A percentile compares a stretch with the other conserved stretches of the same genome.
phyloP scores from a whole-genome alignment of 495 filamentous ascomycete species.

The Tirmania nivea region DNA sequence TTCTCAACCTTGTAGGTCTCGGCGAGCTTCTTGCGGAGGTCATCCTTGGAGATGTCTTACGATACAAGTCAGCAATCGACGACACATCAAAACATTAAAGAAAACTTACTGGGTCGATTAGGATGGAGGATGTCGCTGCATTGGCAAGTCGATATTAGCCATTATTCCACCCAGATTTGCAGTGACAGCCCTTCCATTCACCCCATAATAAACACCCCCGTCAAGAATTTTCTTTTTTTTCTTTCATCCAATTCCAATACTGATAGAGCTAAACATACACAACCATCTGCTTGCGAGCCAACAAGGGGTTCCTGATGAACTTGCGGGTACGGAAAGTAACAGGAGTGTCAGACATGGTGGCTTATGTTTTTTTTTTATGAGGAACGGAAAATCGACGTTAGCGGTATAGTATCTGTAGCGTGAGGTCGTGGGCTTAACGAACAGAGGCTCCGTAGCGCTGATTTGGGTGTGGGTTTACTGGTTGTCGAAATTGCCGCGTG shows the following conservation, averaged over 20 bases:
- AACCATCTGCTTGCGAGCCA: slow-evolving; percentile 99
- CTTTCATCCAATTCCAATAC: not conserved
- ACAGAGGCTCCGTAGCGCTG: too few relatives aligned
- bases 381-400: too few relatives aligned
- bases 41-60: slow-evolving; percentile 78
- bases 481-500: too few relatives aligned
- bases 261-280: slow-evolving; percentile 49
- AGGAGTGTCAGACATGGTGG: slow-evolving; percentile 71
- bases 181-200: not conserved
- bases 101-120: slow-evolving; percentile 45
- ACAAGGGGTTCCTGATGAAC: slow-evolving; percentile 98
- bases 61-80: not conserved
- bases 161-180: not conserved
- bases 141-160: slow-evolving; percentile 5
- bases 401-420: too few relatives aligned
- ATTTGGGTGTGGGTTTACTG: too few relatives aligned
- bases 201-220: not conserved
- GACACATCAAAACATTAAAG: not conserved
- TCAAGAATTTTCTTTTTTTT: not conserved
- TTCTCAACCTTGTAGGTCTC: slow-evolving; percentile 94
- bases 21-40: slow-evolving; percentile 84
- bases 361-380: slow-evolving; percentile 12
- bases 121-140: slow-evolving; percentile 96
- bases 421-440: too few relatives aligned
- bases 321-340: slow-evolving; percentile 99